These are phyloP conservation scores for Colletotrichum zoysiae DNA, from an alignment of 2,329 filamentous ascomycete species.

Conservation along the genomic window DNA sequence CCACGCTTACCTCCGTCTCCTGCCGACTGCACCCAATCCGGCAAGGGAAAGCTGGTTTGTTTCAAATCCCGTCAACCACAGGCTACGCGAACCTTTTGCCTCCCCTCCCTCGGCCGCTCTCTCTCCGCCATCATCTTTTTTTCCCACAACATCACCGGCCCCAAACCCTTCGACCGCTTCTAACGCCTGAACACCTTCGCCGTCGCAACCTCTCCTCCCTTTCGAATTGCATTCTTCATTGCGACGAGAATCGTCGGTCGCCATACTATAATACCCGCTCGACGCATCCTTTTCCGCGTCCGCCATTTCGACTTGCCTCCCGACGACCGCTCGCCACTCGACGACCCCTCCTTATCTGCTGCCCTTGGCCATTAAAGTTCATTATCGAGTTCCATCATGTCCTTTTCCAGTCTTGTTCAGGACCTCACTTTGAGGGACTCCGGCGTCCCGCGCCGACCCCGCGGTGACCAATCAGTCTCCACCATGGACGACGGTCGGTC, in stretches of 20 bases:
- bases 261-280: conserved; percentile 12
- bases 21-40: conserved; percentile 34
- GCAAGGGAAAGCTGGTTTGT: conserved; percentile 37
- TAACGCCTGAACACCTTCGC: not conserved
- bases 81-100: conserved; percentile 16
- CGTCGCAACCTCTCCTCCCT: conserved; percentile 4
- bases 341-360: conserved; percentile 5
- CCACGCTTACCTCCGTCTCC: conserved; percentile 39
- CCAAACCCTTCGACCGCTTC: conserved; percentile 9
- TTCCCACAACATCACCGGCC: conserved; percentile 14
- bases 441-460: conserved; percentile 61
- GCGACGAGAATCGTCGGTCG: conserved; percentile 4
- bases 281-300: conserved; percentile 2
- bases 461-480: conserved; percentile 62
- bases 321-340: conserved; percentile 15
- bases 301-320: conserved; percentile 3
- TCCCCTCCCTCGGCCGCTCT: conserved; percentile 14
- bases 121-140: conserved; percentile 3
- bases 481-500: conserved; percentile 72
- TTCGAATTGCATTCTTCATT: not conserved
- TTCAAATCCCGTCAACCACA: conserved; percentile 34
- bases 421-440: conserved; percentile 72
- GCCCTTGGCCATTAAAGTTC: not conserved
- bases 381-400: conserved; percentile 61
- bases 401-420: conserved; percentile 76